Evolutionary conservation across 1,284 basidiomycete species (phyloP).

Genomic region (Moesziomyces sp.): DNA sequence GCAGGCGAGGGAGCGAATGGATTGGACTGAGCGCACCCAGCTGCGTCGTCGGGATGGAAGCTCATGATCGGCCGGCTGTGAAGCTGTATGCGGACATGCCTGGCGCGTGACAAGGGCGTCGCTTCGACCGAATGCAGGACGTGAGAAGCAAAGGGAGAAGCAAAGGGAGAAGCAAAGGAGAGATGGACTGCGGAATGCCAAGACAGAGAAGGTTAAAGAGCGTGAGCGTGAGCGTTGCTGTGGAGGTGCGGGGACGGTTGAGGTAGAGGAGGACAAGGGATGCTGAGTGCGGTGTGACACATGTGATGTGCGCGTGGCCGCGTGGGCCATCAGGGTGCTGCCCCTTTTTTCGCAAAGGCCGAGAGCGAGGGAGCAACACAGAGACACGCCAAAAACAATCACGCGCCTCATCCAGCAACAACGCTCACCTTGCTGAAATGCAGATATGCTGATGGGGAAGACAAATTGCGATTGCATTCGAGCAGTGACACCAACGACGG

Average conservation of each 20-base stretch:
- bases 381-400: no score
- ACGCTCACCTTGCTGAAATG: no score
- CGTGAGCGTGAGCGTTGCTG: neutral
- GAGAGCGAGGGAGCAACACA: neutral
- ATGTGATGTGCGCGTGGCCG: neutral
- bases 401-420: no score
- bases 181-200: no score
- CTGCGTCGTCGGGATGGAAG: constrained; percentile 1
- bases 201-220: no score
- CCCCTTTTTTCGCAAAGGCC: neutral
- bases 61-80: constrained; percentile 1
- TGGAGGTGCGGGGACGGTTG: neutral
- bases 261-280: neutral
- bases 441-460: no score
- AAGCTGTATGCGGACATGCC: constrained; percentile 7
- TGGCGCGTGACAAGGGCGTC: neutral
- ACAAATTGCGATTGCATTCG: no score
- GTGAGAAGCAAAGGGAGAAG: no score
- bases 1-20: neutral
- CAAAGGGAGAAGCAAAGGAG: no score
- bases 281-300: neutral
- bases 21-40: neutral
- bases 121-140: neutral
- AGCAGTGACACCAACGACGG: no score
- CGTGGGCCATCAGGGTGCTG: neutral